Base-by-base conservation (phyloP, 257 asterid species). In the Solanum chmielewskii region DNA sequence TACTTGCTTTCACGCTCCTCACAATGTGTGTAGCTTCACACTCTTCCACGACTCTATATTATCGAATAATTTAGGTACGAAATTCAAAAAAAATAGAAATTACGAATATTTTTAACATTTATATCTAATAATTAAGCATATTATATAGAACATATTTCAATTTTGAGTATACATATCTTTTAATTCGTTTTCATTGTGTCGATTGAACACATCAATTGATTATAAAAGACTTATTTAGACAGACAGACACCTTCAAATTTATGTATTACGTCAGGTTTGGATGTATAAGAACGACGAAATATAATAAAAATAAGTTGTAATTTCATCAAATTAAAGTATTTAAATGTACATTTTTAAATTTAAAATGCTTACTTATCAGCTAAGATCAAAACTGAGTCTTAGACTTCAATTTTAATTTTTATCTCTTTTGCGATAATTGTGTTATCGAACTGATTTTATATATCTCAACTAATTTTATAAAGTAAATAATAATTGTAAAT, bases 1-100 rank as follows among this genome's bases (percentile, higher is more conserved):
- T 27, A 21, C 33, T 77, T 77, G 37, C 37, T 78, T 78, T 45
- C 41, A 80, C 85, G 68, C 85, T 47, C 85, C 85, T 39, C 68
- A 16, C 11, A 80, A 15, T 9, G 29, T n/a, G 29, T 80, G 68
- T 16, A 69, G 25, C 5, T 80, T 47, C 68, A 66, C 73, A 6
- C 35, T 25, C 20, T 12, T 12, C 73, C 35, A 25, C 73, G 25
- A 12, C 18, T 2, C 35, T 66, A 29, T 18, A 18, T 56, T 16
- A 52, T 52, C 10, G 62, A 52, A 16, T 52, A 16, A 21, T 52
- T 16, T 52, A 52, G 60, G 3, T 5, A 49, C 16, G 9, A 49
- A 13, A 44, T 33, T 33, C 35, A 33, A 33, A 33, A 33, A 31
- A 33, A 33, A 3, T 3, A 3, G 0, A 33, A 33, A 3, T 33